Evolutionary conservation across 495 filamentous ascomycete genomes (phyloP).

Genomic region (Podospora sp.): DNA sequence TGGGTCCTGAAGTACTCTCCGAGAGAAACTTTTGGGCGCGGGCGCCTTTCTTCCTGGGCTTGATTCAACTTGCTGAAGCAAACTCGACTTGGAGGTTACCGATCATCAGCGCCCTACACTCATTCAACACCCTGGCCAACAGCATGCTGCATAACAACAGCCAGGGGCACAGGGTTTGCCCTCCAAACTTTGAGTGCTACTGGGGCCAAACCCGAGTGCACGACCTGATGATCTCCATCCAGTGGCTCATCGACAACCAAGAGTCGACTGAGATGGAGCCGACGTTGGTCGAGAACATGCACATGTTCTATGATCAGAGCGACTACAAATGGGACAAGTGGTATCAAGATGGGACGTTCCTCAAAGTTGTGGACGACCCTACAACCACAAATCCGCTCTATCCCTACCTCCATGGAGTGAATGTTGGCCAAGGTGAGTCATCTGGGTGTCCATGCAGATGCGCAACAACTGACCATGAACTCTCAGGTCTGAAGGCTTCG

Average conservation of each 20-base stretch:
- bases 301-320: conserved; percentile 30
- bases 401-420: conserved; percentile 37
- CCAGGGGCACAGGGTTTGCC: conserved; percentile 25
- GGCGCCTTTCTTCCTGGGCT: conserved; percentile 46
- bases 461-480: not conserved
- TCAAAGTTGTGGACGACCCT: conserved; percentile 23
- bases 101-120: conserved; percentile 42
- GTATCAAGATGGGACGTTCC: conserved; percentile 23
- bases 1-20: conserved; percentile 56
- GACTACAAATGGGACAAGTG: conserved; percentile 28
- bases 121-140: conserved; percentile 44
- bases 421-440: conserved; percentile 36
- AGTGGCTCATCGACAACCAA: conserved; percentile 58
- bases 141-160: conserved; percentile 42
- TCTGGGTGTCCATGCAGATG: not conserved
- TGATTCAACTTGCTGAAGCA: conserved; percentile 51
- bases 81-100: conserved; percentile 39
- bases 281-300: conserved; percentile 38
- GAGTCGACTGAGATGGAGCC: conserved; percentile 27
- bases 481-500: conserved; percentile 27
- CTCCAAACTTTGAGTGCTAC: conserved; percentile 22
- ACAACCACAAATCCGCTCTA: conserved; percentile 16
- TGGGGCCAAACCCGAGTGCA: conserved; percentile 34
- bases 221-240: conserved; percentile 37
- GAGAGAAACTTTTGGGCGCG: conserved; percentile 59